These are phyloP conservation scores for Breynia disticha DNA, from an alignment of 441 rosid species.

Conservation along the genomic window DNA sequence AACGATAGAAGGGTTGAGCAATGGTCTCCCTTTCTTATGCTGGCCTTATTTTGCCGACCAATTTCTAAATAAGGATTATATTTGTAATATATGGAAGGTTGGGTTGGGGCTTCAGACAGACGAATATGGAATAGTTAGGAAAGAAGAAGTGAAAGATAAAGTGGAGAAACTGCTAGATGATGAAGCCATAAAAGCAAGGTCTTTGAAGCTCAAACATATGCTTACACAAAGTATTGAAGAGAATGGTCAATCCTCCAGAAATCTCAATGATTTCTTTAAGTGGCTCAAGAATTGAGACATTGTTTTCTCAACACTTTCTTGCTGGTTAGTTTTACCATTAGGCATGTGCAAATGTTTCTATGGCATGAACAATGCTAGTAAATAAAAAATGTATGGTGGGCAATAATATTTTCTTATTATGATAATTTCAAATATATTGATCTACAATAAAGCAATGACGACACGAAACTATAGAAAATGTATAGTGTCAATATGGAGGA, in stretches of 20 bases:
- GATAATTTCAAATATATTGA: no score
- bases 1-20: slow-evolving; percentile 45
- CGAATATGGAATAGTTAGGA: slow-evolving; percentile 20
- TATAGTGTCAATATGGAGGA: no score
- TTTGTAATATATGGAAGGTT: slow-evolving; percentile 47
- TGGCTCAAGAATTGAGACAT: slow-evolving; percentile 29
- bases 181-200: slow-evolving; percentile 19
- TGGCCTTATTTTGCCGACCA: slow-evolving; percentile 57
- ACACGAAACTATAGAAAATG: no score
- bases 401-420: no score
- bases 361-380: no score
- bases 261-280: slow-evolving; percentile 28
- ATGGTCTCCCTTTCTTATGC: slow-evolving; percentile 53
- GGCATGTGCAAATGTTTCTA: no score
- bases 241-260: slow-evolving; percentile 34
- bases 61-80: slow-evolving; percentile 31
- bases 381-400: no score
- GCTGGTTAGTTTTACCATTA: no score
- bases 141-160: slow-evolving; percentile 32
- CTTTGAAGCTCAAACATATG: slow-evolving; percentile 24
- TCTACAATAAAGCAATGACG: no score
- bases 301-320: neutral
- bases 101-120: slow-evolving; percentile 31
- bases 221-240: slow-evolving; percentile 14
- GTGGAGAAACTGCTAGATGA: slow-evolving; percentile 25